Base-by-base conservation (phyloP, 1,284 basidiomycete genomes). In the Fomitopsis schrenkii region DNA sequence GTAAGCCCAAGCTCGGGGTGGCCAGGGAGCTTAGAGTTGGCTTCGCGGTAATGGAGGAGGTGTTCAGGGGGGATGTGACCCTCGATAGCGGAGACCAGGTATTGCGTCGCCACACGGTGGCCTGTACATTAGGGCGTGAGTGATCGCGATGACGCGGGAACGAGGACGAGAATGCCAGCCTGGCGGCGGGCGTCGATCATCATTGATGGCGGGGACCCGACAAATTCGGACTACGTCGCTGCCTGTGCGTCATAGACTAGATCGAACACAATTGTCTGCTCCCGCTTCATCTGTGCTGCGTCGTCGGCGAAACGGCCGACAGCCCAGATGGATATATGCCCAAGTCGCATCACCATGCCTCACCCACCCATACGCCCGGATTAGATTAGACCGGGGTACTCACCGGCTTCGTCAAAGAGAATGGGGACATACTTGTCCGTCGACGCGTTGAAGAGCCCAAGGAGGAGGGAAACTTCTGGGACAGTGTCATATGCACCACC, bases 101-200 rank as follows among this genome's bases (percentile, higher is more conserved):
- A 94, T 70, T 94, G 92, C 0, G 91, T 93, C 1, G 92, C 92
- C 59, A 94, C 93, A 71, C 93, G 90, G 71, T 94, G 92, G 42
- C 93, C 92, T 88, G 69, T 59, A 9, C 26, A 33, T 33, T 5
- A 3, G 53, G 19, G 36, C n/a, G 45, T 58, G 36, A 42, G 55
- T 35, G 58, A 48, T 64, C 59, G 26, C 1, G 28, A 30, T 28
- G 28, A 50, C 12, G 26, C 28, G 17, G 7, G 14, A n/a, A 46
- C 9, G 22, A 22, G 45, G 10, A n/a, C 19, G 10, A n/a, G 19
- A 26, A 46, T 15, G 45, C 22, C 22, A 22, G 22, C 22, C 22
- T 22, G 22, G 22, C 22, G 22, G 19, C 6, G 10, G 45, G 30
- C 57, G 35, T 63, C 60, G 28, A 36, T 28, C 55, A 52, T 30